Evolutionary conservation across 345 rosid genomes (phyloP).

Genomic region (Brassica carinata): DNA sequence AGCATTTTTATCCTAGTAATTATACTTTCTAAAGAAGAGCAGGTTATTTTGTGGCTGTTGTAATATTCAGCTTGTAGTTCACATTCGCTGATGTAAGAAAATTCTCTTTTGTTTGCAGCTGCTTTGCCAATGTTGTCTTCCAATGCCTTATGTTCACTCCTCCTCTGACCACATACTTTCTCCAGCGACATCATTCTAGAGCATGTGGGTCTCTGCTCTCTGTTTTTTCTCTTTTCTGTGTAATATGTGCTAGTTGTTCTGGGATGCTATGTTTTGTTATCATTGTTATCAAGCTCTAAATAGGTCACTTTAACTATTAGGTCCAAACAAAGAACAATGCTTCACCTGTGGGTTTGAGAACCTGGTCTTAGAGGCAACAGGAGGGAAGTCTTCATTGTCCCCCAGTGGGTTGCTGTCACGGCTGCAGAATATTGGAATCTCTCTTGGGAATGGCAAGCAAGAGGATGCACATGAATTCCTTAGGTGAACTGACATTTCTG

Average conservation of each 20-base stretch:
- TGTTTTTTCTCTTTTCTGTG: slow-evolving; percentile 9
- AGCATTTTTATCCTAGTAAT: background rate
- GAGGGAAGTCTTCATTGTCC: slow-evolving; percentile 67
- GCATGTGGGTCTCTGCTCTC: slow-evolving; percentile 56
- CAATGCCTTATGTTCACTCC: slow-evolving; percentile 95
- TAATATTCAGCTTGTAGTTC: slow-evolving; percentile 17
- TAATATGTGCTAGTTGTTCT: slow-evolving; percentile 21
- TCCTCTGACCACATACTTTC: slow-evolving; percentile 83
- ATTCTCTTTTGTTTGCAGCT: slow-evolving; percentile 59
- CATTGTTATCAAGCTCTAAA: slow-evolving; percentile 21
- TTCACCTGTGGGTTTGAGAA: slow-evolving; percentile 88
- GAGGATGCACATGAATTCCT: slow-evolving; percentile 99
- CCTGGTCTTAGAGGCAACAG: slow-evolving; percentile 72
- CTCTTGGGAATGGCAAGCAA: slow-evolving; percentile 81
- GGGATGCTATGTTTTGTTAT: slow-evolving; percentile 9
- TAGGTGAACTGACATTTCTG: slow-evolving; percentile 53
- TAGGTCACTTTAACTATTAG: slow-evolving; percentile 44
- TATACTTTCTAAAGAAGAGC: slow-evolving; percentile 14
- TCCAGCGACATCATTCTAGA: slow-evolving; percentile 81
- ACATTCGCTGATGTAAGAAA: slow-evolving; percentile 21
- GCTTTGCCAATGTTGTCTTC: slow-evolving; percentile 93
- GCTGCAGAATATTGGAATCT: slow-evolving; percentile 68
- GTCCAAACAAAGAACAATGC: slow-evolving; percentile 78
- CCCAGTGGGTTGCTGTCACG: slow-evolving; percentile 72
- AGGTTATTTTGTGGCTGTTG: slow-evolving; percentile 9